A percentile compares a stretch with the other conserved stretches of the same genome.
Evolutionary conservation across 202 grass and related monocot species (phyloP).

Genomic region (Sporobolus alterniflorus): DNA sequence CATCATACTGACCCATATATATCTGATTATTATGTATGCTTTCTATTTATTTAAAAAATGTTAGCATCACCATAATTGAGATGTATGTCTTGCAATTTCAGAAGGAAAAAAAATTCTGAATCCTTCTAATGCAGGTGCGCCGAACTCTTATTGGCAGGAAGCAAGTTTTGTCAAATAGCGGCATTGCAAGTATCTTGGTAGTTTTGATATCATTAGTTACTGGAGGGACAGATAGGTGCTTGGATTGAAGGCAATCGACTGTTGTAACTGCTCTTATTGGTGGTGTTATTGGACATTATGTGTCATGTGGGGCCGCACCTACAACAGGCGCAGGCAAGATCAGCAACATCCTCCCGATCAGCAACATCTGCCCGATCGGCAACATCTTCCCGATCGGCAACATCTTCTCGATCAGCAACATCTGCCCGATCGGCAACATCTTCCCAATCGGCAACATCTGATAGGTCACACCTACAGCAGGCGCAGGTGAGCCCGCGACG

Average conservation of each 20-base stretch:
- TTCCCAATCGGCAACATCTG: too few relatives aligned
- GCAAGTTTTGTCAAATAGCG: conserved; percentile 94
- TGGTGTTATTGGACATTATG: conserved; percentile 91
- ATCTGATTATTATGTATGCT: conserved; percentile 5
- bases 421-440: too few relatives aligned
- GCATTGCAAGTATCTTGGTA: conserved; percentile 75
- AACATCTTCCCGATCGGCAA: too few relatives aligned
- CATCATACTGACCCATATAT: neutral
- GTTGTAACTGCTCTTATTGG: conserved; percentile 84
- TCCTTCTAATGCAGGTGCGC: conserved; percentile 61
- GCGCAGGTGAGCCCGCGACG: too few relatives aligned
- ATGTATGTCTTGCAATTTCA: conserved; percentile 37
- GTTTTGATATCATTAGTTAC: conserved; percentile 56
- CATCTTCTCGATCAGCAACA: too few relatives aligned
- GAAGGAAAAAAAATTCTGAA: conserved; percentile 57
- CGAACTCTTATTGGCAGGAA: conserved; percentile 77
- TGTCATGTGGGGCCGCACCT: too few relatives aligned
- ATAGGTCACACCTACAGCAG: too few relatives aligned
- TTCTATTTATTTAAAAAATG: conserved; percentile 4
- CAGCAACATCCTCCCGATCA: too few relatives aligned
- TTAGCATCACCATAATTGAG: conserved; percentile 3
- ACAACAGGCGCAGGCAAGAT: too few relatives aligned
- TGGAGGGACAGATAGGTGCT: conserved; percentile 73
- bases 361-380: too few relatives aligned
- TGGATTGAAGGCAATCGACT: conserved; percentile 74